Evolutionary conservation across 208 protist genomes (phyloP).

Genomic region (Porcisia hertigi): DNA sequence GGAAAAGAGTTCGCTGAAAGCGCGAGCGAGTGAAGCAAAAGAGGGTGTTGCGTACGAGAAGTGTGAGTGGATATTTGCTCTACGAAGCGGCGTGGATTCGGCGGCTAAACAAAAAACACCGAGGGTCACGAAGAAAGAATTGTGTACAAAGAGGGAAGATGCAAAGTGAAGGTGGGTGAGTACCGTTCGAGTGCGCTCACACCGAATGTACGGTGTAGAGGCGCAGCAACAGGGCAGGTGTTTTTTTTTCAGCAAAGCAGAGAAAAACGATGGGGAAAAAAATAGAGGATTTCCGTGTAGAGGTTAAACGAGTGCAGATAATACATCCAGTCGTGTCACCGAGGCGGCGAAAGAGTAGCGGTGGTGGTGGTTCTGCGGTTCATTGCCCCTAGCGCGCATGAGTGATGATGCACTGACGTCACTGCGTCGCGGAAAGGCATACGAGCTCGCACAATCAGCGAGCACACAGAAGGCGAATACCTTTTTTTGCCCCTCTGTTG

Average conservation of each 20-base stretch:
- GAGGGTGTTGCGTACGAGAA: too few relatives aligned
- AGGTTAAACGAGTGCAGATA: not conserved
- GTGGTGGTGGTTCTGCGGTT: too few relatives aligned
- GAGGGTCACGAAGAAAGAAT: too few relatives aligned
- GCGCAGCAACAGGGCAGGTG: not conserved
- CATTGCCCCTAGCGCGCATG: not conserved
- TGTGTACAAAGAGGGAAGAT: too few relatives aligned
- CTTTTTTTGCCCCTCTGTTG: not conserved
- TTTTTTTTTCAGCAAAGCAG: too few relatives aligned
- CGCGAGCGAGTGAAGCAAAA: not conserved
- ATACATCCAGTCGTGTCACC: not conserved
- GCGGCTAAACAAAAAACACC: not conserved
- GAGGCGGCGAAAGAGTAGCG: not conserved
- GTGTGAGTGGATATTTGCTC: not conserved
- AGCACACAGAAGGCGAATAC: not conserved
- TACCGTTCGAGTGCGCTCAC: not conserved
- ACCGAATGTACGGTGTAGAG: not conserved
- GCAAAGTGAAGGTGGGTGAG: not conserved
- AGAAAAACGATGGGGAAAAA: not conserved
- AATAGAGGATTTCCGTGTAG: not conserved
- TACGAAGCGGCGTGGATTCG: not conserved
- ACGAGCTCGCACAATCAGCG: not conserved
- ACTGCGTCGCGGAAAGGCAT: not conserved
- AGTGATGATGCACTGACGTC: not conserved
- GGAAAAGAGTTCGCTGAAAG: not conserved